These are phyloP conservation scores for Goniomonas avonlea DNA, from an alignment of 78 protist species.

Conservation along the genomic window DNA sequence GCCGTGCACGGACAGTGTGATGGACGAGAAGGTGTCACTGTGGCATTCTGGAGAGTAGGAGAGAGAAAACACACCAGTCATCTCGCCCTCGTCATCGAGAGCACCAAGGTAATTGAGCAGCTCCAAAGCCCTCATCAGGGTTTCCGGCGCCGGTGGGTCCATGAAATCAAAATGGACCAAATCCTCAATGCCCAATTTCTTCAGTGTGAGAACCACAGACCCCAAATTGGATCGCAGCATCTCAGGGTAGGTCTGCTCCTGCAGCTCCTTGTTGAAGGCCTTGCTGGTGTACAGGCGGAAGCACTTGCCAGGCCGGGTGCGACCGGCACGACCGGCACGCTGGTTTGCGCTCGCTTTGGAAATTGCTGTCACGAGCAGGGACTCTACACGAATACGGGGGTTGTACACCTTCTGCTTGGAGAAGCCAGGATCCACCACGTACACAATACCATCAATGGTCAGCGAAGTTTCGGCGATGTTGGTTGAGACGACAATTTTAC, in stretches of 20 bases:
- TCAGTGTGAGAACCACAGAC: constrained; percentile 76
- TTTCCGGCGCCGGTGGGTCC: constrained; percentile 98
- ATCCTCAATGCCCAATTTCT: constrained; percentile 89
- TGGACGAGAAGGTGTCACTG: too few species aligned
- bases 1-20: too few species aligned
- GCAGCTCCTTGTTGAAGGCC: constrained; percentile 65
- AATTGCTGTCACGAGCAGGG: constrained; percentile 91
- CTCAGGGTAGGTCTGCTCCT: constrained; percentile 91
- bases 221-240: constrained; percentile 71
- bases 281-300: constrained; percentile 57
- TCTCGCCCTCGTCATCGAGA: constrained; percentile 87
- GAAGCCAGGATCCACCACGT: constrained; percentile 98
- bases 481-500: constrained; percentile 92
- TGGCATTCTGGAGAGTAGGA: too few species aligned
- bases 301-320: constrained; percentile 96
- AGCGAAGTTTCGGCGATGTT: constrained; percentile 99
- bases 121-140: constrained; percentile 91
- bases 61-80: constrained; percentile 73
- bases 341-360: constrained; percentile 96
- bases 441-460: constrained; percentile 99
- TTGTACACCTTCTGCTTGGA: constrained; percentile 95
- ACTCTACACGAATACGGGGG: constrained; percentile 95
- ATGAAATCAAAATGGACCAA: constrained; percentile 95
- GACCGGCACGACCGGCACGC: constrained; percentile 99
- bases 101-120: constrained; percentile 95